These are phyloP conservation scores for Chiua sp. DNA, from an alignment of 1,284 basidiomycete genomes.

Conservation along the genomic window DNA sequence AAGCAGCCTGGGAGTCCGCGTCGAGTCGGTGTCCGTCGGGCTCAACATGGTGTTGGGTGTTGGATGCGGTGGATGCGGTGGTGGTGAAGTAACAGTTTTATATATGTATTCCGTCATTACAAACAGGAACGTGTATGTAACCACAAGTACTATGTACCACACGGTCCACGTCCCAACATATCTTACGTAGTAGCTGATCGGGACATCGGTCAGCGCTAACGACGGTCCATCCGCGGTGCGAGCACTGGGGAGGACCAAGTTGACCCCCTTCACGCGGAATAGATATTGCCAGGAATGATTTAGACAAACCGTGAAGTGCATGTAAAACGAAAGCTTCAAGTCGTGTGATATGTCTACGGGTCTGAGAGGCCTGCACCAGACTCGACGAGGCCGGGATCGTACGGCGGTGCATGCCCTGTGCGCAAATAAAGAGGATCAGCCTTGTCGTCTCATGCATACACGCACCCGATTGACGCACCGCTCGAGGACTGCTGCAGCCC, in stretches of 20 bases:
- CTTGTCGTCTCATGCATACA: background rate
- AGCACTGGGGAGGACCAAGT: background rate
- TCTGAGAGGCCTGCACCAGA: conserved; percentile 7
- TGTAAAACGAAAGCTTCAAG: background rate
- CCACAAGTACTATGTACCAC: too few relatives aligned
- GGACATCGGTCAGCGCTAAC: background rate
- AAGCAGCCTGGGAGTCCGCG: conserved; percentile 1
- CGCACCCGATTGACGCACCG: conserved; percentile 9
- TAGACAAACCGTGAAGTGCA: conserved; percentile 8
- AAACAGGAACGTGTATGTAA: background rate
- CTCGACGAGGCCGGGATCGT: conserved; percentile 3
- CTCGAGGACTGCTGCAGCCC: conserved; percentile 2
- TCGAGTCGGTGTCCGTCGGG: conserved; percentile 10
- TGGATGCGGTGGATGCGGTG: background rate
- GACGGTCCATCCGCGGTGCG: background rate
- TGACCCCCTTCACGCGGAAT: background rate
- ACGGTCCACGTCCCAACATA: too few relatives aligned
- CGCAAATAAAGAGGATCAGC: conserved; percentile 1
- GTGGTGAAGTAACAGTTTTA: background rate
- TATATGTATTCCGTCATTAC: background rate
- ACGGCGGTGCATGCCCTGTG: conserved; percentile 10
- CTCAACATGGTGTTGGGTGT: background rate
- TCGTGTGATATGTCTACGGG: background rate
- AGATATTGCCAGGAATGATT: conserved; percentile 17
- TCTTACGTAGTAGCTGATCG: background rate